Evolutionary conservation across 2,329 filamentous ascomycete genomes (phyloP).

Genomic region (Cercospora sp.): DNA sequence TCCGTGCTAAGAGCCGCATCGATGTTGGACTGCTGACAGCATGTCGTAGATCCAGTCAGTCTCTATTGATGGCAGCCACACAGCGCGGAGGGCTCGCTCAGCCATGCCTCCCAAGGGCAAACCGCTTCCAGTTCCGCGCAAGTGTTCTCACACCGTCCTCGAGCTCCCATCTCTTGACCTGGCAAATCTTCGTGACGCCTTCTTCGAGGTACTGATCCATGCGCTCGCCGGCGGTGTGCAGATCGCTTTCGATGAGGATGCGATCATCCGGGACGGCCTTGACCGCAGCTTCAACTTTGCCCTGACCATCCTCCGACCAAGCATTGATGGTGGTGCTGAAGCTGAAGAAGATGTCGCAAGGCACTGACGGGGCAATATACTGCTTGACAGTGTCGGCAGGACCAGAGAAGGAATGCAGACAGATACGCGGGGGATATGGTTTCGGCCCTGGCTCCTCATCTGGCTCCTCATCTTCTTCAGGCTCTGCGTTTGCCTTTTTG

Average conservation of each 20-base stretch:
- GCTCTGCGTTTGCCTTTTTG: conserved; percentile 18
- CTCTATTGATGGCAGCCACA: background rate
- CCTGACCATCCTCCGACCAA: conserved; percentile 45
- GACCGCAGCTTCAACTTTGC: conserved; percentile 65
- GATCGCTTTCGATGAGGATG: conserved; percentile 84
- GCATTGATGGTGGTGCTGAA: conserved; percentile 81
- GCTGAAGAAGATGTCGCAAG: conserved; percentile 79
- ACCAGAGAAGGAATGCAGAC: conserved; percentile 90
- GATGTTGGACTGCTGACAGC: background rate
- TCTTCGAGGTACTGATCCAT: conserved; percentile 80
- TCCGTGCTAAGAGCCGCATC: background rate
- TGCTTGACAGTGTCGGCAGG: conserved; percentile 71
- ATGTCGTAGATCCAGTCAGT: background rate
- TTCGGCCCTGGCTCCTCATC: conserved; percentile 40
- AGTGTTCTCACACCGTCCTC: conserved; percentile 68
- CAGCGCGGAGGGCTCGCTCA: background rate
- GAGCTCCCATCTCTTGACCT: conserved; percentile 74
- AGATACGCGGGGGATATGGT: conserved; percentile 83
- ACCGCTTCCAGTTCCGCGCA: conserved; percentile 73
- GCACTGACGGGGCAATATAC: conserved; percentile 72
- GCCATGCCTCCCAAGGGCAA: conserved; percentile 61
- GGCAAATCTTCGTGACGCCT: conserved; percentile 73
- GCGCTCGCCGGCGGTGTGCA: conserved; percentile 74
- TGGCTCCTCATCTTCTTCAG: conserved; percentile 16
- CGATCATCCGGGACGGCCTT: conserved; percentile 72